Base-by-base conservation (phyloP, 2,329 filamentous ascomycete genomes). In the Clonostachys chloroleuca region DNA sequence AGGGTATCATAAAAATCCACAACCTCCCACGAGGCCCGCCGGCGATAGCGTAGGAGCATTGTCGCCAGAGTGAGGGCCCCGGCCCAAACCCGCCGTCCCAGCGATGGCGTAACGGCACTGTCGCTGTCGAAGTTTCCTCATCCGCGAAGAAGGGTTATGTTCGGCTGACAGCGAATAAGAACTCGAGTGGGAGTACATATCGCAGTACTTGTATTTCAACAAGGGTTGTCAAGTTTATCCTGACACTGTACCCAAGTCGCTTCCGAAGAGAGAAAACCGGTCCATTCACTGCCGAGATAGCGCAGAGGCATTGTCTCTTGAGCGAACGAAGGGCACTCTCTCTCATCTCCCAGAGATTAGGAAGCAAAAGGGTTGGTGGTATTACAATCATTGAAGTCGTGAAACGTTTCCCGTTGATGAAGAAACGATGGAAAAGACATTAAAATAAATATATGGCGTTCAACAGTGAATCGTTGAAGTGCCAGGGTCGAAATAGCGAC, bases 71-170 rank as follows among this genome's bases (percentile, higher is more conserved):
- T 52, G 57, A 42, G 43, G 59, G 62, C 56, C 70, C 72, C 72
- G 68, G 72, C 73, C 64, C 62, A 68, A 69, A 74, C 66, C 70
- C 72, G 65, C 72, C 72, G 72, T 75, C 73, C 69, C 72, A 72
- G 71, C 71, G 67, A 77, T 77, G 73, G 74, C 74, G 73, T 75
- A 76, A 62, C 52, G 73, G 73, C 73, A 76, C 73, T 77, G 61
- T 77, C 72, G 69, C 72, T 69, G 73, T 72, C 73, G 73, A 77
- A 68, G 59, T 54, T 49, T 49, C 54, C 50, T 40, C 45, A 56
- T 58, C 66, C 24, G 24, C 6, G 24, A 30, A 30, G 24, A 30
- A 30, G 24, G 24, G 24, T 30, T 30, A 30, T 30, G 24, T 30
- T 70, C 68, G 68, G 64, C 59, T 59, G 67, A 71, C 65, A 64